A percentile compares a stretch with the other conserved stretches of the same genome.
These are phyloP conservation scores for Urostyla sp. DNA, from an alignment of 73 alveolate species.

Conservation along the genomic window DNA sequence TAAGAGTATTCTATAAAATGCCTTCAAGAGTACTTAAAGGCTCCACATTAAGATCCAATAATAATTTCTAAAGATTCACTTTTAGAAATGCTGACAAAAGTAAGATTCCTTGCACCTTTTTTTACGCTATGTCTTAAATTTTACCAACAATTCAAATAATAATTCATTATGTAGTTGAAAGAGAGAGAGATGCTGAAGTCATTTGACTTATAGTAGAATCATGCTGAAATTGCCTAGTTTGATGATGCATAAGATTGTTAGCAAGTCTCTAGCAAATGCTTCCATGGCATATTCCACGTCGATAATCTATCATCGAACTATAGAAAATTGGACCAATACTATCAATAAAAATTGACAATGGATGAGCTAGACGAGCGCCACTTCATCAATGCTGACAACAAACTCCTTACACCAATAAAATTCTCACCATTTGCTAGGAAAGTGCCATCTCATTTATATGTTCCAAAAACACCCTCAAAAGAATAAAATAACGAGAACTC, in stretches of 20 bases:
- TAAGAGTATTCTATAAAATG: slow-evolving; percentile 20
- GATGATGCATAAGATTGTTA: not conserved
- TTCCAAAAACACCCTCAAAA: slow-evolving; percentile 38
- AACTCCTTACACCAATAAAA: slow-evolving; percentile 34
- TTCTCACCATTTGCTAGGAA: slow-evolving; percentile 65
- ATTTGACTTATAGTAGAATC: not conserved
- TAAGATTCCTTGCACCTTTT: not conserved
- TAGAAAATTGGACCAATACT: slow-evolving; percentile 22
- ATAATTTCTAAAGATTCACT: slow-evolving; percentile 38
- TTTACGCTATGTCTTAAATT: not conserved
- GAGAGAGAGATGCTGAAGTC: slow-evolving; percentile 24
- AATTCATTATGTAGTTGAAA: slow-evolving; percentile 36
- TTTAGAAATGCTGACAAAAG: slow-evolving; percentile 41
- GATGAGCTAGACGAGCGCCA: slow-evolving; percentile 66
- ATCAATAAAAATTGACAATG: slow-evolving; percentile 8
- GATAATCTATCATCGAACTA: slow-evolving; percentile 8
- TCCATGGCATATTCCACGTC: slow-evolving; percentile 37
- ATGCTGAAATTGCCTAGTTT: not conserved
- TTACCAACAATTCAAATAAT: not conserved
- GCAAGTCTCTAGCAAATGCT: slow-evolving; percentile 26
- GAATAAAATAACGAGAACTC: not conserved
- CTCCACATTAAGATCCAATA: slow-evolving; percentile 57
- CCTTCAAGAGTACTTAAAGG: slow-evolving; percentile 9
- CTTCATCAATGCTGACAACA: slow-evolving; percentile 31
- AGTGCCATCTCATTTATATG: slow-evolving; percentile 11